Conservation (phyloP, 495 filamentous ascomycete species). For the Podospora pseudocomata region DNA sequence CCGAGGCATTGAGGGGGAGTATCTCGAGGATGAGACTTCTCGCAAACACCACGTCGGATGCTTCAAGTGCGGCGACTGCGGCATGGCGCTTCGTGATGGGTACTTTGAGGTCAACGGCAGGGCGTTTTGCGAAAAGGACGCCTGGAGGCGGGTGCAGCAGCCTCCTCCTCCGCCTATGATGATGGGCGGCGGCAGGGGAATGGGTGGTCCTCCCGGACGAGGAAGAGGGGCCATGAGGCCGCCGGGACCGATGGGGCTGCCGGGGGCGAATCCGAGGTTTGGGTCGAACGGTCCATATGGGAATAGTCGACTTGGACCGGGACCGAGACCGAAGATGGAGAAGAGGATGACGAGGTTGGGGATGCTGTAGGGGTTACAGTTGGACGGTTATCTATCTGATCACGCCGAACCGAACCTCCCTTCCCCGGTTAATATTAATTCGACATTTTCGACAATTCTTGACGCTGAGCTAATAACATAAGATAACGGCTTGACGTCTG, state of each 20-base stretch:
- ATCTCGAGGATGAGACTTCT: conserved; percentile 75
- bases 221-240: conserved; percentile 10
- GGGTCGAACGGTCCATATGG: conserved; percentile 13
- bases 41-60: conserved; percentile 85
- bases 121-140: conserved; percentile 82
- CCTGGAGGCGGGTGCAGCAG: conserved; percentile 53
- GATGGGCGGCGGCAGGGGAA: conserved; percentile 11
- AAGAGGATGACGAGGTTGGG: conserved; percentile 80
- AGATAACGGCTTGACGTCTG: conserved; percentile 15
- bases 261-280: background rate
- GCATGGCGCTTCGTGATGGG: conserved; percentile 58
- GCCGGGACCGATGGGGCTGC: conserved; percentile 8
- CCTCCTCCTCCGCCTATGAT: conserved; percentile 11
- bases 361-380: conserved; percentile 60
- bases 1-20: conserved; percentile 87
- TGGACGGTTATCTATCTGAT: background rate
- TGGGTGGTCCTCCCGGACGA: conserved; percentile 13
- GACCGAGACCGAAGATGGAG: conserved; percentile 50
- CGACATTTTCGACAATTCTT: background rate
- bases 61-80: conserved; percentile 71
- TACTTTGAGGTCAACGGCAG: conserved; percentile 53
- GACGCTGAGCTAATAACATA: conserved; percentile 3
- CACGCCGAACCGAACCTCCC: background rate
- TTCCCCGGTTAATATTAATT: background rate
- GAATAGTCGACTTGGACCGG: conserved; percentile 21